phyloP scores from a whole-genome alignment of 2,329 filamentous ascomycete genomes.

The Rutstroemia sp. region DNA sequence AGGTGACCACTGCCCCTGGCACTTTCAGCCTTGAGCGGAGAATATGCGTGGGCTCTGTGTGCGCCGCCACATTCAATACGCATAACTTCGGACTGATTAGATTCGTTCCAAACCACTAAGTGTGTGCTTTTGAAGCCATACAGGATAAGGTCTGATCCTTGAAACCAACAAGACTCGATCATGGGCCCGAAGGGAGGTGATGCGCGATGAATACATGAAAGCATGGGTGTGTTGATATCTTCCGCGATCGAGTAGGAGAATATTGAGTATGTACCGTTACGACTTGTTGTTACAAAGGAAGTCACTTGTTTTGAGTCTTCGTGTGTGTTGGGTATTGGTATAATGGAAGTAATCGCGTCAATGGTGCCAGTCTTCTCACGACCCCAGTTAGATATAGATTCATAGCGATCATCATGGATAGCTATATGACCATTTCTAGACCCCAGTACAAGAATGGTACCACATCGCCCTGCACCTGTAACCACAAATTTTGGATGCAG shows the following conservation, averaged over 20 bases:
- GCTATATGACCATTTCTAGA: constrained; percentile 48
- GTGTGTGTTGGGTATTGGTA: constrained; percentile 33
- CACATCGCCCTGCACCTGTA: constrained; percentile 39
- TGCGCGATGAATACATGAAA: constrained; percentile 54
- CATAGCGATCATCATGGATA: constrained; percentile 32
- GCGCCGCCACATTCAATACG: constrained; percentile 76
- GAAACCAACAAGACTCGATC: constrained; percentile 65
- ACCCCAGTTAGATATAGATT: constrained; percentile 15
- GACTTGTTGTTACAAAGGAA: constrained; percentile 66
- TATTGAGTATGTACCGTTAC: constrained; percentile 70
- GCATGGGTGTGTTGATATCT: constrained; percentile 12
- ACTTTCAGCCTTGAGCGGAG: constrained; percentile 15
- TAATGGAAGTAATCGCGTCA: constrained; percentile 63
- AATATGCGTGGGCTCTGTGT: constrained; percentile 66
- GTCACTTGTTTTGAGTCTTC: constrained; percentile 28
- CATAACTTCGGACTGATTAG: constrained; percentile 59
- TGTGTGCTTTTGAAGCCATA: constrained; percentile 75
- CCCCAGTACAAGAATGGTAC: constrained; percentile 40
- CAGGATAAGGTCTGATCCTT: constrained; percentile 52
- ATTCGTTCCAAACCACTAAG: constrained; percentile 79
- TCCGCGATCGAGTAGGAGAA: constrained; percentile 29
- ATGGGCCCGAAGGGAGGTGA: constrained; percentile 65
- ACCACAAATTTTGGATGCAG: constrained; percentile 40
- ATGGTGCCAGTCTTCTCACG: constrained; percentile 22
- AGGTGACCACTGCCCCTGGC: constrained; percentile 42